A percentile compares a stretch with the other conserved stretches of the same genome.
Evolutionary conservation across 176 grass and related monocot genomes (phyloP).

Genomic region (Eragrostis nindensis): DNA sequence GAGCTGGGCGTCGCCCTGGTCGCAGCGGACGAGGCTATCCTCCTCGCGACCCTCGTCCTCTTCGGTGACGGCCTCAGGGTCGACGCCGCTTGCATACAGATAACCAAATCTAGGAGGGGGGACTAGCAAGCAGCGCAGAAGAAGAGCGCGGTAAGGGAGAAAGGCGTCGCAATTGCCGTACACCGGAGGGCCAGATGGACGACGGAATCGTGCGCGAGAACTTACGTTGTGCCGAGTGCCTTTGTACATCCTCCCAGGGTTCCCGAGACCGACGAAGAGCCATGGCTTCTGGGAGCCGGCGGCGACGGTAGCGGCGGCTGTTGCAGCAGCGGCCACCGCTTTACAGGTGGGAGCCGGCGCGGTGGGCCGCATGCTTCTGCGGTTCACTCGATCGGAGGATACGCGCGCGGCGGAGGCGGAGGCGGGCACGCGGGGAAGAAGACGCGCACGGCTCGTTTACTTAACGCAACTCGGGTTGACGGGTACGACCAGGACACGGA

Average conservation of each 20-base stretch:
- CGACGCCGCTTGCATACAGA: background rate
- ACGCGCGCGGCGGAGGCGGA: slow-evolving; percentile 26
- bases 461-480: background rate
- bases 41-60: background rate
- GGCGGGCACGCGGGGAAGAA: slow-evolving; percentile 3
- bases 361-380: slow-evolving; percentile 35
- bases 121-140: background rate
- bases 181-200: background rate
- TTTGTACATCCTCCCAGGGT: slow-evolving; percentile 69
- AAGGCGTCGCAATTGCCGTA: background rate
- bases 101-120: background rate
- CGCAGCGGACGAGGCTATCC: background rate
- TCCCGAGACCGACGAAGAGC: slow-evolving; percentile 79
- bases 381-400: background rate
- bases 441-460: background rate
- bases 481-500: too few species aligned
- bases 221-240: slow-evolving; percentile 77
- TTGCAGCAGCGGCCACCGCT: slow-evolving; percentile 17
- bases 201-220: background rate
- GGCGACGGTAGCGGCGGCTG: background rate
- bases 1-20: background rate
- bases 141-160: background rate
- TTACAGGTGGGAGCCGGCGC: background rate
- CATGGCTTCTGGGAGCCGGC: slow-evolving; percentile 59
- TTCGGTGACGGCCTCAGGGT: background rate